Conservation (phyloP, 306 rosid species). For the Gleditsia sinensis region DNA sequence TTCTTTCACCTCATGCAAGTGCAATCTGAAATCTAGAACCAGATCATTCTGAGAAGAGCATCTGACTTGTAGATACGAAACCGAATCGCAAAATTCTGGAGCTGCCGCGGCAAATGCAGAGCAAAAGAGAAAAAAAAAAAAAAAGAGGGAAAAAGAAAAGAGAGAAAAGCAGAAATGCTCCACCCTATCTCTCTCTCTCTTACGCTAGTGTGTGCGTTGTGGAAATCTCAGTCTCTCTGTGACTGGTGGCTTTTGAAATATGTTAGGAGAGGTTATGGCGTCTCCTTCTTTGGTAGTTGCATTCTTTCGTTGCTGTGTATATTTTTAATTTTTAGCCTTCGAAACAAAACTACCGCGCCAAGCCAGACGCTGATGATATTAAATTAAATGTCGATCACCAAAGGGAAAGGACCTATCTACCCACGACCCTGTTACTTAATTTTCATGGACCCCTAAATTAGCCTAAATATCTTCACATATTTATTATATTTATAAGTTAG, state of each 20-base stretch:
- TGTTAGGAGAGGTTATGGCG: conserved; percentile 58
- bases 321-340: conserved; percentile 10
- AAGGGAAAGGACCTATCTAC: conserved; percentile 44
- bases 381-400: neutral
- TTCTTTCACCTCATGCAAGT: conserved; percentile 39
- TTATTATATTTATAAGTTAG: too few species aligned
- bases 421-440: conserved; percentile 32
- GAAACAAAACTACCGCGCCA: conserved; percentile 39
- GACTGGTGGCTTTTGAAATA: conserved; percentile 33
- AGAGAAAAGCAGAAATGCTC: conserved; percentile 25
- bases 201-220: conserved; percentile 27
- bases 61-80: neutral
- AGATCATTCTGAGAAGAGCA: neutral
- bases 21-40: conserved; percentile 14
- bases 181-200: conserved; percentile 25
- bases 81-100: neutral
- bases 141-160: conserved; percentile 25
- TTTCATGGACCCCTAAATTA: conserved; percentile 8
- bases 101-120: conserved; percentile 15
- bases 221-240: conserved; percentile 5
- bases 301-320: conserved; percentile 9
- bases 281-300: conserved; percentile 53
- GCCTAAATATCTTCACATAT: neutral
- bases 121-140: neutral
- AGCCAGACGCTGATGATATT: neutral